phyloP scores from a whole-genome alignment of 1,284 basidiomycete genomes.

The Ceratobasidium papillatum region DNA sequence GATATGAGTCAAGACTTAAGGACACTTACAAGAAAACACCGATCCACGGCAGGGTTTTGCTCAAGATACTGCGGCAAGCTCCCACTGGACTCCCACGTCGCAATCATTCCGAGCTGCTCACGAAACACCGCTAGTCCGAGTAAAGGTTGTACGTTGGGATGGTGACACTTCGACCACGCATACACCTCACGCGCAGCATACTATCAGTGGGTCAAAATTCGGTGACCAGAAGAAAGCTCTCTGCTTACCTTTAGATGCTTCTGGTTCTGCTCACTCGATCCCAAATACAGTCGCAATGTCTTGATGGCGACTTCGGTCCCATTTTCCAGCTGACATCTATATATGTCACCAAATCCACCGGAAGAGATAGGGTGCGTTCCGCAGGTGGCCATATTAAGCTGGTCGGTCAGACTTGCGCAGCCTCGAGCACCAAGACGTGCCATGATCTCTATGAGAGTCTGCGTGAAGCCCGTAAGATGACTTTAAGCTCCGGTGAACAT shows the following conservation, averaged over 20 bases:
- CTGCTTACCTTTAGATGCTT: slow-evolving; percentile 9
- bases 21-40: no score
- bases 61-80: neutral
- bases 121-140: slow-evolving; percentile 10
- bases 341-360: slow-evolving; percentile 21
- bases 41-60: neutral
- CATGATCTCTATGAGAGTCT: neutral
- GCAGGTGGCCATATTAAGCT: neutral
- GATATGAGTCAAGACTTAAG: no score
- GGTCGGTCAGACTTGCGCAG: neutral
- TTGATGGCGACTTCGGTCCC: slow-evolving; percentile 9
- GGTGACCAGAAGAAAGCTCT: neutral
- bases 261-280: neutral
- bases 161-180: slow-evolving; percentile 23
- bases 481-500: no score
- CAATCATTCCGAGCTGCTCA: neutral
- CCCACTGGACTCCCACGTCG: neutral
- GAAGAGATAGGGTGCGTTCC: neutral
- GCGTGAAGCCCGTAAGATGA: no score
- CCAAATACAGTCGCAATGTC: neutral
- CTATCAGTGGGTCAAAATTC: neutral
- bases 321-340: neutral
- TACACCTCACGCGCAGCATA: neutral
- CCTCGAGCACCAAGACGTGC: neutral
- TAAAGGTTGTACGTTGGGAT: neutral